phyloP scores from a whole-genome alignment of 2,329 filamentous ascomycete genomes.

The Diplocarpon mali region DNA sequence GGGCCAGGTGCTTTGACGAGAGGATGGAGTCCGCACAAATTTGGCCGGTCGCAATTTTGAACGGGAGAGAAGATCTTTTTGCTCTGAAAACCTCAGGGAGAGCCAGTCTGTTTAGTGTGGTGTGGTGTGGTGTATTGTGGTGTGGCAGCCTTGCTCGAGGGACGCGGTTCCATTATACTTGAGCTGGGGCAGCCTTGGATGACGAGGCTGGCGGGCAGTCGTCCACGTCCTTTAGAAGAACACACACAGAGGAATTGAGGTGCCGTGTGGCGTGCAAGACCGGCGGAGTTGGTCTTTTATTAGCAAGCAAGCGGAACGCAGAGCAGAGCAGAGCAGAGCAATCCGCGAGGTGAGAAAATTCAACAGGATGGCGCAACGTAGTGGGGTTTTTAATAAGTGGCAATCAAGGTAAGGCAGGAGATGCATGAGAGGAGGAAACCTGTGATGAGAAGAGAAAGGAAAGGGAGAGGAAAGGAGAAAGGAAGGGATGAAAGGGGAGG shows the following conservation, averaged over 20 bases:
- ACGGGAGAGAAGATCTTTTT: too few species aligned
- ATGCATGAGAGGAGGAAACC: not conserved
- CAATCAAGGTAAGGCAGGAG: not conserved
- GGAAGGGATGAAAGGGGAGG: too few species aligned
- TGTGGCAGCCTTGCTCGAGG: conserved; percentile 1
- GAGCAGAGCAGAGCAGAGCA: too few species aligned
- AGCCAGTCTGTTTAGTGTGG: not conserved
- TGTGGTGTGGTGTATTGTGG: not conserved
- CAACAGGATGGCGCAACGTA: not conserved
- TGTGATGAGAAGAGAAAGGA: too few species aligned
- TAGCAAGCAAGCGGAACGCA: too few species aligned
- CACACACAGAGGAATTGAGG: not conserved
- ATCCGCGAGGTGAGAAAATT: not conserved
- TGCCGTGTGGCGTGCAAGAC: too few species aligned
- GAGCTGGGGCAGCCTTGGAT: not conserved
- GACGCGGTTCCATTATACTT: not conserved
- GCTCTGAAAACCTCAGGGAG: not conserved
- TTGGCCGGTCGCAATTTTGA: too few species aligned
- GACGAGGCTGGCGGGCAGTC: conserved; percentile 1
- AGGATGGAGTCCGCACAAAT: too few species aligned
- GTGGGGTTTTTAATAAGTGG: not conserved
- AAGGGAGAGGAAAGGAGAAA: too few species aligned
- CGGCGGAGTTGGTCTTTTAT: too few species aligned
- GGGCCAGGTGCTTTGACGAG: too few species aligned
- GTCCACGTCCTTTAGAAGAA: not conserved